phyloP scores from a whole-genome alignment of 2,329 filamentous ascomycete species.

The Pseudovirgaria hyperparasitica region DNA sequence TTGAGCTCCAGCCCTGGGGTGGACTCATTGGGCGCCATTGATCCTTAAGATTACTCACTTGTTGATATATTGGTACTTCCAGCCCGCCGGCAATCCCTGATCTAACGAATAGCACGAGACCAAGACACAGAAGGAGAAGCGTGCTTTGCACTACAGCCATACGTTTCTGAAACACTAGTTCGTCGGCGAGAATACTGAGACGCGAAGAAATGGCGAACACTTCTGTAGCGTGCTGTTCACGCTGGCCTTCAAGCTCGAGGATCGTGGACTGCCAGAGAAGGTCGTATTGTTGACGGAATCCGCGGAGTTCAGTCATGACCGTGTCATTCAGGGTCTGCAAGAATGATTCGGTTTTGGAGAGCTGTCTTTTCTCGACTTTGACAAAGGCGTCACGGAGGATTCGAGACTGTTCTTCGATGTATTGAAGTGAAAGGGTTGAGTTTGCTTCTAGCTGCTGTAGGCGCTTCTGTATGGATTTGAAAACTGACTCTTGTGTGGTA shows the following conservation, averaged over 20 bases:
- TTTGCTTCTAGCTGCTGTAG: slow-evolving; percentile 85
- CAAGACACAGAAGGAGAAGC: slow-evolving; percentile 73
- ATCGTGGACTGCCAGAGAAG: slow-evolving; percentile 95
- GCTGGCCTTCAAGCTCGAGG: slow-evolving; percentile 77
- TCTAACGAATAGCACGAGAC: slow-evolving; percentile 65
- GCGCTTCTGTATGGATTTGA: slow-evolving; percentile 90
- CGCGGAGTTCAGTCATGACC: slow-evolving; percentile 57
- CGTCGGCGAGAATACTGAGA: slow-evolving; percentile 83
- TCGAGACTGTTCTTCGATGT: slow-evolving; percentile 91
- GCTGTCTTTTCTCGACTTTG: slow-evolving; percentile 76
- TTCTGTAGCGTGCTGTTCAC: slow-evolving; percentile 71
- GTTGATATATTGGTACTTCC: slow-evolving; percentile 33
- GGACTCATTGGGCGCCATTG: slow-evolving; percentile 18
- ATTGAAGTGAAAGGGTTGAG: slow-evolving; percentile 81
- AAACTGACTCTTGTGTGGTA: slow-evolving; percentile 93
- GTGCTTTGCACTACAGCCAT: slow-evolving; percentile 89
- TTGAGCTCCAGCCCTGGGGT: no score
- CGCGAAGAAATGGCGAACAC: slow-evolving; percentile 69
- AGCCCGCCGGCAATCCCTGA: slow-evolving; percentile 22
- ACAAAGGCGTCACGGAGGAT: slow-evolving; percentile 79
- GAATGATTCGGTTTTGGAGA: slow-evolving; percentile 71
- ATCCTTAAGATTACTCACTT: slow-evolving; percentile 28
- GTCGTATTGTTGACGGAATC: slow-evolving; percentile 67
- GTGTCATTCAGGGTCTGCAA: slow-evolving; percentile 77
- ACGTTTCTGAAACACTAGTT: slow-evolving; percentile 70